A percentile compares a stretch with the other conserved stretches of the same genome.
phyloP scores from a whole-genome alignment of 2,329 filamentous ascomycete species.

The Pyrenophora seminiperda region DNA sequence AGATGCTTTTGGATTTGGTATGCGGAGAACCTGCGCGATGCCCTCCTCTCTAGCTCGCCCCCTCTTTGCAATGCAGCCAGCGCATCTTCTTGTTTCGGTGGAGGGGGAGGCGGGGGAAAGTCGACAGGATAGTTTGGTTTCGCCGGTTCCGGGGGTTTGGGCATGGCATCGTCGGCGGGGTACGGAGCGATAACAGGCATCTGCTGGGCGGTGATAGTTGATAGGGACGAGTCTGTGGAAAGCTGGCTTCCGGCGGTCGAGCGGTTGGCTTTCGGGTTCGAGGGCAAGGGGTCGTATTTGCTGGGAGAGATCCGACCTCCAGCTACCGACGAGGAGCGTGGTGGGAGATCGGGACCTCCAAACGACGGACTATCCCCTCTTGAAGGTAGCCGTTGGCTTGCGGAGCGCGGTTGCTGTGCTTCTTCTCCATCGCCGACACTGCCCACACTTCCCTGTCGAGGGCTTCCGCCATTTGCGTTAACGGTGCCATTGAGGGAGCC shows the following conservation, averaged over 20 bases:
- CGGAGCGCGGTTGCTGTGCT: constrained; percentile 48
- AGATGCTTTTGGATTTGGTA: constrained; percentile 97
- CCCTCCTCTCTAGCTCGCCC: constrained; percentile 88
- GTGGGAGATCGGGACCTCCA: constrained; percentile 52
- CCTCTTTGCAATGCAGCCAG: constrained; percentile 88
- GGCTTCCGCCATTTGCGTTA: constrained; percentile 44
- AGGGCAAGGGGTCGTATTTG: constrained; percentile 49
- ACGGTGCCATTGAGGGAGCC: constrained; percentile 50
- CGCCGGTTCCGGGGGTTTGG: constrained; percentile 40
- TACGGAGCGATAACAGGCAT: constrained; percentile 77
- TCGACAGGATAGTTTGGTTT: constrained; percentile 56
- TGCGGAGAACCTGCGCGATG: constrained; percentile 89
- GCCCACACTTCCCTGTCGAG: constrained; percentile 46
- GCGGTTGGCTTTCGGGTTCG: constrained; percentile 42
- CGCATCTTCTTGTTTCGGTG: constrained; percentile 85
- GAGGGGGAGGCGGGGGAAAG: constrained; percentile 76
- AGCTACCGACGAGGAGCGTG: constrained; percentile 54
- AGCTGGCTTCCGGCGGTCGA: constrained; percentile 40
- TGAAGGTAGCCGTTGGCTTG: constrained; percentile 49
- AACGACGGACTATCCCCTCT: constrained; percentile 51
- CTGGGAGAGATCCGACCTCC: constrained; percentile 53
- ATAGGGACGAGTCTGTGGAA: constrained; percentile 63
- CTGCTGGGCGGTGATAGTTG: constrained; percentile 76
- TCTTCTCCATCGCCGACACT: constrained; percentile 46
- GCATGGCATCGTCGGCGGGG: constrained; percentile 64